Base-by-base conservation (phyloP, 2,329 filamentous ascomycete species). In the Trichophyton benhamiae region DNA sequence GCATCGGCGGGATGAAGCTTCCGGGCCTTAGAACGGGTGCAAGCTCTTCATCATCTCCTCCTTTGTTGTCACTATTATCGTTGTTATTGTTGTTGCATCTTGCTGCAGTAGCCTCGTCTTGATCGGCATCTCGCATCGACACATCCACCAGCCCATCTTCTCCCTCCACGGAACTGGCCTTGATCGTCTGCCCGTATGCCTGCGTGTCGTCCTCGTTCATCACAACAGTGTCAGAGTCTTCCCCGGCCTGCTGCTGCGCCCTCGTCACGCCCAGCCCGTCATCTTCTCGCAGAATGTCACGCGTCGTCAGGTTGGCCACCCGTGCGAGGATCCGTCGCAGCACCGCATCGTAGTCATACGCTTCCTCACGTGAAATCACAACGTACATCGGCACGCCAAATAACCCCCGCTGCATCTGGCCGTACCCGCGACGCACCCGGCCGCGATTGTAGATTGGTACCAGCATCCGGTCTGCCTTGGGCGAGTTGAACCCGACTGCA, bases 131-230 rank as follows among this genome's bases (percentile, higher is more conserved):
- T 60, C 84, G 85, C 86, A 96, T 91, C 0, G 88, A 88, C 15
- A 99, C 86, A 70, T 96, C 89, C 4, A 97, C 88, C 68, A 96
- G 84, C 64, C 89, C 89, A 64, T 96, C 91, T 72, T 96, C 92
- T 8, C 90, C 88, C 71, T 91, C 87, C 1, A 95, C 82, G 2
- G 91, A 96, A 30, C 84, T 82, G 52, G 89, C 87, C 62, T 87
- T 83, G 55, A 96, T 80, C 69, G 87, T 87, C 22, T 82, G 79
- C 65, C 88, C 87, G 8, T 82, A 83, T 3, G 85, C 85, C 3
- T 88, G 83, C 2, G 82, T 83, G 65, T 82, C 80, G 63, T 83
- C 81, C 22, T 80, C 73, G 59, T 74, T 86, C 61, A 86, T 83
- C 9, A 87, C 77, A 20, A 89, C 82, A 52, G 87, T 81, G 67